Evolutionary conservation across 768 basidiomycete species (phyloP).

Genomic region (Collybia sp.): DNA sequence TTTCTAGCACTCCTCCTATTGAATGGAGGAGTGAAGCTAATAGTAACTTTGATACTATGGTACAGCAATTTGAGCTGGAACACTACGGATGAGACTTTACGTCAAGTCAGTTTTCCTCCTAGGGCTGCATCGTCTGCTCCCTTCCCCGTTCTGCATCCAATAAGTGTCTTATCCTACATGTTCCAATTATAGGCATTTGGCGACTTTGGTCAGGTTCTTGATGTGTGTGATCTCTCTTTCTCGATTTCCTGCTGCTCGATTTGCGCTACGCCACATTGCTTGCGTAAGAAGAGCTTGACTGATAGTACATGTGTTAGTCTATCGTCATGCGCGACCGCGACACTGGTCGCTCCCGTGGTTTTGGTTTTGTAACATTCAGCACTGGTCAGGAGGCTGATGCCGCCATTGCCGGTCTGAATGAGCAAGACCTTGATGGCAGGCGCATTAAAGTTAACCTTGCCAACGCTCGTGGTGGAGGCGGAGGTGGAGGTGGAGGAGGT

Average conservation of each 20-base stretch:
- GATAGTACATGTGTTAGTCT: conserved; percentile 51
- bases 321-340: conserved; percentile 99
- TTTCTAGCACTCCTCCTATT: conserved; percentile 41
- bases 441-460: conserved; percentile 86
- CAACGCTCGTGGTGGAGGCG: conserved; percentile 61
- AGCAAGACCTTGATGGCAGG: conserved; percentile 91
- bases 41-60: conserved; percentile 42
- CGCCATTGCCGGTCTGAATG: conserved; percentile 77
- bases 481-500: conserved; percentile 48
- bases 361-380: conserved; percentile 89
- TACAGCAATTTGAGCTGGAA: conserved; percentile 94
- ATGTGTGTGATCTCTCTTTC: conserved; percentile 71
- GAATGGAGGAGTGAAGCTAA: conserved; percentile 51
- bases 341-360: conserved; percentile 94
- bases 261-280: conserved; percentile 15
- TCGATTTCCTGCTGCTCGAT: conserved; percentile 12
- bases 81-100: conserved; percentile 90
- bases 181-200: conserved; percentile 76
- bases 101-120: conserved; percentile 73
- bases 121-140: conserved; percentile 23
- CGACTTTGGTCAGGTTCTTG: conserved; percentile 75
- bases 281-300: conserved; percentile 32
- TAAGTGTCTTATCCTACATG: conserved; percentile 47
- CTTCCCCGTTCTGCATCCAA: conserved; percentile 22
- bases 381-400: conserved; percentile 60